Base-by-base conservation (phyloP, 805 yeast species). In the Ogataea naganishii region DNA sequence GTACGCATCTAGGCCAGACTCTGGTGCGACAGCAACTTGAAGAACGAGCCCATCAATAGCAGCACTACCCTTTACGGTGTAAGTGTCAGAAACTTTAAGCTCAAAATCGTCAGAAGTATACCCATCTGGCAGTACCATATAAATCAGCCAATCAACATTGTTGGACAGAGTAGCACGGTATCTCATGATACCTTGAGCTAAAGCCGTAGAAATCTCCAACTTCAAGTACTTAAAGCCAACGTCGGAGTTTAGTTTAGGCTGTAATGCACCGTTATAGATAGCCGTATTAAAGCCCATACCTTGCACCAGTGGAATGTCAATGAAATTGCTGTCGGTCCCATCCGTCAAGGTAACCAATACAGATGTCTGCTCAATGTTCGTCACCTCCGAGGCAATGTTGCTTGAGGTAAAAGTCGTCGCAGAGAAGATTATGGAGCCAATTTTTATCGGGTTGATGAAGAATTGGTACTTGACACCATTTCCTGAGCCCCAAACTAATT, bases 251-350 rank as follows among this genome's bases (percentile, higher is more conserved):
- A 75, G 41, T 14, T 51, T 41, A 12, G 76, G 69, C 18, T 66
- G 57, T 40, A 72, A 53, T 31, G 47, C 41, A 20, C 74, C 74
- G 41, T 66, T 52, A 39, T 69, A 71, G 17, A 72, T 46, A 18
- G 68, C 73, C 4, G 76, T 64, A 5, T 61, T 60, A 38, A 72
- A 62, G 13, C 80, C 81, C 73, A 72, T 68, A 34, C 81, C 81
- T 45, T 68, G 70, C 11, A 71, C 76, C 25, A 75, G 39, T 3
- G 76, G 73, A 27, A 70, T 38, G 19, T 62, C 60, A 11, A 78
- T 54, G 26, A 51, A 58, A 33, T 62, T 57, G 12, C 54, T 34
- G n/a, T 38, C 31, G 33, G 57, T 29, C 36, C 48, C 42, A 20
- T 56, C 52, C 22, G 65, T 49, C 24, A 69, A 47, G 3, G 61